Conservation (phyloP, 805 yeast genomes). For the Cyberlindnera petersonii region DNA sequence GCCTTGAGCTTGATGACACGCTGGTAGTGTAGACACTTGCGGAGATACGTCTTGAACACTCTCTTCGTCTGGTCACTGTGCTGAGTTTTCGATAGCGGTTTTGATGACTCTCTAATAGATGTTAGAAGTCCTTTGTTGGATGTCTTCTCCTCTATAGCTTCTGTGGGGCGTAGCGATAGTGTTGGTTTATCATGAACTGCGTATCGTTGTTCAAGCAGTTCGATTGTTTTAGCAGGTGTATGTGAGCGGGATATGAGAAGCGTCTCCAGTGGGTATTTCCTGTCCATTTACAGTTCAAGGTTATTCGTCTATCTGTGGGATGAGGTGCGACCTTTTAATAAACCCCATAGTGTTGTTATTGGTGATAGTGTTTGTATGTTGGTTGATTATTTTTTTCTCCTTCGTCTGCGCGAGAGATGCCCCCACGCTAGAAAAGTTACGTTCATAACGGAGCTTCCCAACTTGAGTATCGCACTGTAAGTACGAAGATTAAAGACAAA, state of each 20-base stretch:
- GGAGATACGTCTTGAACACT: constrained; percentile 28
- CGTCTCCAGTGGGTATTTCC: constrained; percentile 23
- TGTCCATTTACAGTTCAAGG: constrained; percentile 25
- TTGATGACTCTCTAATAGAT: constrained; percentile 16
- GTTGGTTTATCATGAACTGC: constrained; percentile 27
- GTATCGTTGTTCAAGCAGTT: constrained; percentile 35
- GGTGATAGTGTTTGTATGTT: not conserved
- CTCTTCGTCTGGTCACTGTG: constrained; percentile 28
- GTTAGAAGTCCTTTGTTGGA: constrained; percentile 18
- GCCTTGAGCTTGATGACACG: constrained; percentile 28
- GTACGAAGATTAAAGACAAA: no score
- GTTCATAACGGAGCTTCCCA: not conserved
- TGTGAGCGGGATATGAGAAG: constrained; percentile 22
- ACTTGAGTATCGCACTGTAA: not conserved
- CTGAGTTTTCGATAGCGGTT: constrained; percentile 15
- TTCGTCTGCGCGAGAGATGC: no score
- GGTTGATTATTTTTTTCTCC: constrained; percentile 1
- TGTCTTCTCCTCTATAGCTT: constrained; percentile 21
- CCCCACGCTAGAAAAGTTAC: no score
- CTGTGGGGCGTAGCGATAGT: constrained; percentile 32
- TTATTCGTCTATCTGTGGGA: no score
- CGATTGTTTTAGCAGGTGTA: constrained; percentile 23
- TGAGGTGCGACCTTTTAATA: not conserved
- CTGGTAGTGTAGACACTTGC: constrained; percentile 21
- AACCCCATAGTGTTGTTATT: not conserved